Evolutionary conservation across 1,284 basidiomycete genomes (phyloP).

Genomic region (Melampsora americana): DNA sequence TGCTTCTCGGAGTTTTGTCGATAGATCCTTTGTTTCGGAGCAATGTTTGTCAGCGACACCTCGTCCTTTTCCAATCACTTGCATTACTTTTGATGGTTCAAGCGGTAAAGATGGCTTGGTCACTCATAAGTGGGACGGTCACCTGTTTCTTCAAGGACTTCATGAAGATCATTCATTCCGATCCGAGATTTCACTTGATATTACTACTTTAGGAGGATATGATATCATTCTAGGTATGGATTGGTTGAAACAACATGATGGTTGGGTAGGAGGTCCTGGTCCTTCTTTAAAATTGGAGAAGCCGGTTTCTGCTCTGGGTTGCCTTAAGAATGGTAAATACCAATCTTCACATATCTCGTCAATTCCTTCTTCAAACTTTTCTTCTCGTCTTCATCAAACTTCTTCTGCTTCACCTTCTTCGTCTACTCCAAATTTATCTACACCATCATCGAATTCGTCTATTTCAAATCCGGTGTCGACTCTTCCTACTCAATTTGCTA

Average conservation of each 20-base stretch:
- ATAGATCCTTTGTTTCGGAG: no score
- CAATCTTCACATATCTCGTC: not conserved
- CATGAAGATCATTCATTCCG: no score
- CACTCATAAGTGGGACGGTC: not conserved
- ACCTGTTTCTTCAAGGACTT: not conserved
- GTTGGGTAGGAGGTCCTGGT: not conserved
- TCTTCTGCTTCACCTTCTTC: not conserved
- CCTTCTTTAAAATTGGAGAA: not conserved
- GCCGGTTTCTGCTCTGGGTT: not conserved
- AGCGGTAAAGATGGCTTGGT: not conserved
- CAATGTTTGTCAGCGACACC: no score
- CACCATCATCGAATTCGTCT: not conserved
- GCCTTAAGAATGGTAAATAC: not conserved
- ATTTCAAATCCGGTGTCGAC: not conserved
- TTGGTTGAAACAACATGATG: not conserved
- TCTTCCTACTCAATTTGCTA: not conserved
- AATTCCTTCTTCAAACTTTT: not conserved
- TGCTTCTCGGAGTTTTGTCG: no score
- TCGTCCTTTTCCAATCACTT: not conserved
- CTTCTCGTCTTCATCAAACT: not conserved
- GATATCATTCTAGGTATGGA: not conserved
- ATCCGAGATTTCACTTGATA: not conserved
- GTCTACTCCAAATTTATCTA: not conserved
- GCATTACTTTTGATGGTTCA: slow-evolving; percentile 14
- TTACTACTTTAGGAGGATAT: not conserved